A percentile compares a stretch with the other conserved stretches of the same genome.
phyloP scores from a whole-genome alignment of 352 stramenopile genomes.

The Pilasporangium apinafurcum region DNA sequence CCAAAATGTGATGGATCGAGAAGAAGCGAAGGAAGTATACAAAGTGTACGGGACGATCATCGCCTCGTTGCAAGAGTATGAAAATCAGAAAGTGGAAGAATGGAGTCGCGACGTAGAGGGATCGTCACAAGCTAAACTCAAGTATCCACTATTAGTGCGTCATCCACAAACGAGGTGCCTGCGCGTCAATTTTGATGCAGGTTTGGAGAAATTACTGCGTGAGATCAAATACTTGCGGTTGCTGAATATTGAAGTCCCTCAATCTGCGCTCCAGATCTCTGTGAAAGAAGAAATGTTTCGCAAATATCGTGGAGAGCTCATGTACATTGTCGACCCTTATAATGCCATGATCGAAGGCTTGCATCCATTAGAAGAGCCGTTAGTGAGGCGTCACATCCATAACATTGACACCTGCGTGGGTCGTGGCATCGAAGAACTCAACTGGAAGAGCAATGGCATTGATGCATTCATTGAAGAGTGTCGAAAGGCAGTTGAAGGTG shows the following conservation, averaged over 20 bases:
- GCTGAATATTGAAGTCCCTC: conserved; percentile 92
- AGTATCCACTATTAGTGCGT: conserved; percentile 90
- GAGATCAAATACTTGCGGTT: conserved; percentile 98
- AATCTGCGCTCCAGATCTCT: conserved; percentile 94
- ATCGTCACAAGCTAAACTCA: conserved; percentile 94
- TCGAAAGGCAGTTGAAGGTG: conserved; percentile 73
- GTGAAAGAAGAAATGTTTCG: conserved; percentile 94
- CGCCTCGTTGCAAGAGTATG: conserved; percentile 95
- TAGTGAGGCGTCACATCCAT: conserved; percentile 93
- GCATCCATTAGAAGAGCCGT: conserved; percentile 94
- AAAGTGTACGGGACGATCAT: conserved; percentile 97
- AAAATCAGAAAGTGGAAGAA: conserved; percentile 95
- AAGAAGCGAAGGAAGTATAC: conserved; percentile 98
- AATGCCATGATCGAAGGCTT: conserved; percentile 96
- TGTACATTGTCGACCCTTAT: conserved; percentile 97
- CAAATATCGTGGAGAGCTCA: conserved; percentile 94
- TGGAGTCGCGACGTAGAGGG: conserved; percentile 95
- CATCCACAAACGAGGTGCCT: conserved; percentile 88
- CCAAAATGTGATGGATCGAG: conserved; percentile 95
- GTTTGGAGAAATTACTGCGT: conserved; percentile 93
- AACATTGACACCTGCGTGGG: conserved; percentile 95
- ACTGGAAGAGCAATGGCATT: conserved; percentile 93
- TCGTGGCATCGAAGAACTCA: conserved; percentile 91
- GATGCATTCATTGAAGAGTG: conserved; percentile 94
- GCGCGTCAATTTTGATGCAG: conserved; percentile 97